Conservation (phyloP, 106 monocot species). For the Apostasia ramifera region DNA sequence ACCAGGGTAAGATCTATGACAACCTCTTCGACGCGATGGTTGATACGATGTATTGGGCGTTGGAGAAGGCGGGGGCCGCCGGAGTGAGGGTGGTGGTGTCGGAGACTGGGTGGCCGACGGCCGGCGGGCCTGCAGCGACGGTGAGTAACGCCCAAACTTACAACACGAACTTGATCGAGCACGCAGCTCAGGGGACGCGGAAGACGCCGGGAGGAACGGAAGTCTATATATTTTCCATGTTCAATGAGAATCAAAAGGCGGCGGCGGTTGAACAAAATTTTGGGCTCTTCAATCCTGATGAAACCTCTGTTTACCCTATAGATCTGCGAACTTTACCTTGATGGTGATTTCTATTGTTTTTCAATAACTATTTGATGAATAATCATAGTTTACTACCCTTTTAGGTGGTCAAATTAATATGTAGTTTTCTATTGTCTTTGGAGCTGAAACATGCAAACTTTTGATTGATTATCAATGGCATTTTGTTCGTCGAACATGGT, state of each 20-base stretch:
- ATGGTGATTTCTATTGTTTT: no score
- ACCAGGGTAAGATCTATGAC: background rate
- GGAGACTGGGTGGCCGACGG: conserved; percentile 26
- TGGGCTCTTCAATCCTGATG: conserved; percentile 20
- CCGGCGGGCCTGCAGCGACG: conserved; percentile 2
- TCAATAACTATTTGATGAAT: no score
- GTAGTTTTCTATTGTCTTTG: no score
- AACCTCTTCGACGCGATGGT: conserved; percentile 17
- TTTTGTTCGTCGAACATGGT: no score
- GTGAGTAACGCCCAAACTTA: conserved; percentile 12
- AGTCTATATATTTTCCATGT: conserved; percentile 28
- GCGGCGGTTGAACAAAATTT: conserved; percentile 11
- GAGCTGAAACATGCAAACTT: no score
- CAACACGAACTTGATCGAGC: conserved; percentile 11
- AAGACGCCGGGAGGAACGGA: conserved; percentile 13
- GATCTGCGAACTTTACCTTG: background rate
- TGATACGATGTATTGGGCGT: conserved; percentile 11
- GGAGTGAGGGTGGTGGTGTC: conserved; percentile 14
- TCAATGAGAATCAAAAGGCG: conserved; percentile 25
- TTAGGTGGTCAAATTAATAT: no score
- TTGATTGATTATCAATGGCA: no score
- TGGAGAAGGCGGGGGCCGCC: conserved; percentile 2
- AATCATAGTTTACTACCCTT: no score
- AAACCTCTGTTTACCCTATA: background rate
- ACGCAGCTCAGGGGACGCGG: conserved; percentile 15